Base-by-base conservation (phyloP, 768 basidiomycete genomes). In the Hericium coralloides region DNA sequence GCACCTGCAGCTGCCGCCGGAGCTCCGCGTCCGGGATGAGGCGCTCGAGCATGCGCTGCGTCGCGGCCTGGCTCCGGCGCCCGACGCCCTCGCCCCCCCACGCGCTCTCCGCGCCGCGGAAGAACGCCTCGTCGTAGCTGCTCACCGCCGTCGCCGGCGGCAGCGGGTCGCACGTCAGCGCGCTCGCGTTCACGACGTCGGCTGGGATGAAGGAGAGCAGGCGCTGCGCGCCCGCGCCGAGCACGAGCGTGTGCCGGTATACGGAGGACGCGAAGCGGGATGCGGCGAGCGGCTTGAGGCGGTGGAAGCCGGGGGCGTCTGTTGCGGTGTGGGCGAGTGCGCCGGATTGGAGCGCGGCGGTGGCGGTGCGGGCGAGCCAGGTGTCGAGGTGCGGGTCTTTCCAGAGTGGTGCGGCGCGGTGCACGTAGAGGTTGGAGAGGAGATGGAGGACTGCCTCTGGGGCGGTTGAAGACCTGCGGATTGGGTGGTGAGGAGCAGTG, bases 371-470 rank as follows among this genome's bases (percentile, higher is more conserved):
- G 1, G 79, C 65, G 63, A 97, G 83, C 94, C 94, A 98, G 0
- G 76, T 67, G 1, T 79, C 65, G 36, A 79, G 74, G 1, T 68
- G 64, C 0, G 86, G 73, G 14, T 86, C 83, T 73, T 95, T 98
- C 94, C 94, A 98, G 2, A 95, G 68, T 0, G 83, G 68, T 9
- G 71, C 75, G 0, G 91, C 88, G 7, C 92, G 86, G 45, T 87
- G 82, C 3, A 80, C 89, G 68, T 98, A 98, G 22, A 98, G 81
- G 65, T 94, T 90, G 0, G 90, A 88, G 3, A 98, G 78, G 8
- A 97, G 80, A 61, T 97, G 87, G 0, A 92, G 71, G 2, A 79
- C 67, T 0, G 79, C 69, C 23, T 58, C 56, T 4, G 47, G 41
- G 15, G n/a, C 54, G 20, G 54, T 22, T 25, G 51, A 53, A 25